Conservation (phyloP, 495 filamentous ascomycete genomes). For the Neurospora sp. region DNA sequence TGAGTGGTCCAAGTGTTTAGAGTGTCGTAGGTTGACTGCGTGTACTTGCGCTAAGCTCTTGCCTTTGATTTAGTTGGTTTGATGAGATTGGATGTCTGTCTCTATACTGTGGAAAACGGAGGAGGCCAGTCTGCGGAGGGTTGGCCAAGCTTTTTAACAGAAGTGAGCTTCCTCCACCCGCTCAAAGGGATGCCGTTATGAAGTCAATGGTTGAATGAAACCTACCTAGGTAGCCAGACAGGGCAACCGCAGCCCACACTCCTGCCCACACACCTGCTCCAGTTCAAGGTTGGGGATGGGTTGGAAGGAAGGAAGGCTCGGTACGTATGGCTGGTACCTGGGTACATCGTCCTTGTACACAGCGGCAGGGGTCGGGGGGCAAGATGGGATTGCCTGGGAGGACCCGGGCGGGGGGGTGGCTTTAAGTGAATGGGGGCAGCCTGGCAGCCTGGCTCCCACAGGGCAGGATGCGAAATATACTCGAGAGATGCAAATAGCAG, state of each 20-base stretch:
- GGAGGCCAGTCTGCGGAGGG: background rate
- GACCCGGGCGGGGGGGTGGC: background rate
- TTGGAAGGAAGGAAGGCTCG: background rate
- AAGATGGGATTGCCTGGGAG: background rate
- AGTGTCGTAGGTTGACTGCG: background rate
- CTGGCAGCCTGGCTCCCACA: background rate
- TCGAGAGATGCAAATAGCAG: background rate
- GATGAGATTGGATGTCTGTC: background rate
- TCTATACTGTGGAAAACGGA: background rate
- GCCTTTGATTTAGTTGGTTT: background rate
- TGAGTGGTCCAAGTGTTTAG: background rate
- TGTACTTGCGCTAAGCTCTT: background rate
- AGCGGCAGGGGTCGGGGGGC: conserved; percentile 1
- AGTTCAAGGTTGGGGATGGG: background rate
- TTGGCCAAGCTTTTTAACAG: conserved; percentile 14
- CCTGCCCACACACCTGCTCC: background rate
- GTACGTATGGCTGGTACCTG: conserved; percentile 4
- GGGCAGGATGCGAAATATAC: background rate
- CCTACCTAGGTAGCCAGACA: background rate
- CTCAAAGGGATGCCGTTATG: conserved; percentile 2
- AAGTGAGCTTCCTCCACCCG: conserved; percentile 1
- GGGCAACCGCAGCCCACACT: background rate
- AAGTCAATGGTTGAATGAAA: conserved; percentile 18
- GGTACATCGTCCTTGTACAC: background rate
- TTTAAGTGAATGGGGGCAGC: background rate